These are phyloP conservation scores for Aspergillus fumigatus DNA, from an alignment of 2,329 filamentous ascomycete genomes.

Conservation along the genomic window DNA sequence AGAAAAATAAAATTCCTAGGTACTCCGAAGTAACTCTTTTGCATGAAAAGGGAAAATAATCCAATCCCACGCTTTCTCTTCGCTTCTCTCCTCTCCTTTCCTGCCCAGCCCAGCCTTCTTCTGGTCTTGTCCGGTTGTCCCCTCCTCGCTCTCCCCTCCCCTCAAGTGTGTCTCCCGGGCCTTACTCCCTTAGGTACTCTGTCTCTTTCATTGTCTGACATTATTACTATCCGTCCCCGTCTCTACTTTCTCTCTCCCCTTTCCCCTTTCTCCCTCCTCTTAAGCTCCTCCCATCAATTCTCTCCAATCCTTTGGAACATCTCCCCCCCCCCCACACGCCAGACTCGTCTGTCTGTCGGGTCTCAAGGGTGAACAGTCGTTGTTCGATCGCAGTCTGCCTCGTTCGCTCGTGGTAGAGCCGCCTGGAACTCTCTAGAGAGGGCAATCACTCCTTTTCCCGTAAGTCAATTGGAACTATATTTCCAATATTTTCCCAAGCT, in stretches of 20 bases:
- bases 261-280: conserved; percentile 19
- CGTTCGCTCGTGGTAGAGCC: conserved; percentile 34
- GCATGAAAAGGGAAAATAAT: conserved; percentile 7
- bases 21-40: neutral
- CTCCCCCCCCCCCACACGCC: conserved; percentile 8
- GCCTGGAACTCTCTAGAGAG: conserved; percentile 14
- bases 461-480: conserved; percentile 18
- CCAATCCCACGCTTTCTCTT: neutral
- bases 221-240: conserved; percentile 11
- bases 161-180: neutral
- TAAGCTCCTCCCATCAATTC: conserved; percentile 15
- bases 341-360: conserved; percentile 19
- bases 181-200: neutral
- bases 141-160: neutral
- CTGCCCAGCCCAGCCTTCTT: neutral
- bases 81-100: neutral
- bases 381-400: conserved; percentile 22
- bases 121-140: neutral
- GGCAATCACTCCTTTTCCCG: conserved; percentile 23
- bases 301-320: conserved; percentile 1
- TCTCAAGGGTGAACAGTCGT: conserved; percentile 19
- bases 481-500: neutral
- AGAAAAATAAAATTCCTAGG: conserved; percentile 2
- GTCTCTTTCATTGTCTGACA: conserved; percentile 13
- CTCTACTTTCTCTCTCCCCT: conserved; percentile 24